A percentile compares a stretch with the other conserved stretches of the same genome.
phyloP scores from a whole-genome alignment of 352 stramenopile species.

The Phytophthora chlamydospora region DNA sequence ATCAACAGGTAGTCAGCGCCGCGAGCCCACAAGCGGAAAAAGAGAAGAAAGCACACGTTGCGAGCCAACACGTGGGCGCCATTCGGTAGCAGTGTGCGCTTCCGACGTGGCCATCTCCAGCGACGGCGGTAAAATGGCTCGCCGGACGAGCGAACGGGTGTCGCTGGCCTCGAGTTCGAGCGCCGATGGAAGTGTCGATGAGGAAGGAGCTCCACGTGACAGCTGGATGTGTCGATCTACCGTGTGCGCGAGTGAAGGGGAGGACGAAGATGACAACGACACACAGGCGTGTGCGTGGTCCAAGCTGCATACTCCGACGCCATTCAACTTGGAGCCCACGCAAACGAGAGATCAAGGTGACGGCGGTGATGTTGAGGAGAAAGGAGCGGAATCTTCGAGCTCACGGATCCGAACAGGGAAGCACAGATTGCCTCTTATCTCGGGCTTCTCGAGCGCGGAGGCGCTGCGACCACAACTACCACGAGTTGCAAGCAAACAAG shows the following conservation, averaged over 20 bases:
- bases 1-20: constrained; percentile 28
- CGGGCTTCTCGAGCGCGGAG: constrained; percentile 35
- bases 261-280: constrained; percentile 34
- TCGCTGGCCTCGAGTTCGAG: constrained; percentile 14
- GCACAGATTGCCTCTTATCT: constrained; percentile 27
- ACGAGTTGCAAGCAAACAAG: constrained; percentile 9
- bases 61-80: constrained; percentile 1
- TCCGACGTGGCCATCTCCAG: constrained; percentile 37
- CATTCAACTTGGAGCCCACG: constrained; percentile 9
- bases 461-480: constrained; percentile 35
- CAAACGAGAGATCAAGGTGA: constrained; percentile 2
- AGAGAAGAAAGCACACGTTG: constrained; percentile 27
- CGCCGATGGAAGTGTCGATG: constrained; percentile 11
- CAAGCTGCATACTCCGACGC: constrained; percentile 26
- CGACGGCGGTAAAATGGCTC: constrained; percentile 29
- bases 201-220: constrained; percentile 31
- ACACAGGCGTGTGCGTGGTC: constrained; percentile 24
- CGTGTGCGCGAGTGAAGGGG: constrained; percentile 41
- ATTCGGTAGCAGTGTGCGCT: constrained; percentile 33
- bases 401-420: constrained; percentile 15
- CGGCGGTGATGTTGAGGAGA: constrained; percentile 1
- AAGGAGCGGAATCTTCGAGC: background rate
- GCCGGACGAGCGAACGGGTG: constrained; percentile 24
- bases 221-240: constrained; percentile 67
- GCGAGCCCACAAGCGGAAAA: constrained; percentile 25